phyloP scores from a whole-genome alignment of 495 filamentous ascomycete species.

The Lasiosphaeris hirsuta region DNA sequence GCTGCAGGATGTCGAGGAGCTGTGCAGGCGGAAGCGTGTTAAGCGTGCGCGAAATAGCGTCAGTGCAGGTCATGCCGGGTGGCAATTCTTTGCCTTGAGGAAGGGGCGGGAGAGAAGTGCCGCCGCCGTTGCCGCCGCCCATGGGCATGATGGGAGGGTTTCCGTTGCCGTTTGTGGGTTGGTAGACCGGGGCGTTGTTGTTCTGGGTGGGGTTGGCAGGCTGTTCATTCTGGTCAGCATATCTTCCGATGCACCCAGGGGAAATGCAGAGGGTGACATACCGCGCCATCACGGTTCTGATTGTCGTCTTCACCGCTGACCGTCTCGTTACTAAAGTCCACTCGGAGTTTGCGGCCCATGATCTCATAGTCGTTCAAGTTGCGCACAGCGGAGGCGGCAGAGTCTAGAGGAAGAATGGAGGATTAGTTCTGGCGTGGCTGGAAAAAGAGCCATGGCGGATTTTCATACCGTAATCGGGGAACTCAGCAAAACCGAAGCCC shows the following conservation, averaged over 20 bases:
- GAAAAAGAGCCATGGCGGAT: not conserved
- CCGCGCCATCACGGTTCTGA: conserved; percentile 26
- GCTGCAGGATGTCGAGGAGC: conserved; percentile 87
- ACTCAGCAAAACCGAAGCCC: conserved; percentile 95
- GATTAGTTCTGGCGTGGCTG: not conserved
- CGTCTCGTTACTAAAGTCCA: conserved; percentile 92
- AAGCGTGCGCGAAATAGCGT: conserved; percentile 87
- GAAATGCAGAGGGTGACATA: conserved; percentile 12
- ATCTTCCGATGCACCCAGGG: not conserved
- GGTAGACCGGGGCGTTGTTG: conserved; percentile 11
- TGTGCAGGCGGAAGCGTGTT: conserved; percentile 80
- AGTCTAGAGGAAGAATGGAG: conserved; percentile 50
- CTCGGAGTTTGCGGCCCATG: conserved; percentile 89
- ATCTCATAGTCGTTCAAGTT: conserved; percentile 96
- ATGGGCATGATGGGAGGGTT: conserved; percentile 27
- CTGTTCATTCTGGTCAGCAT: not conserved
- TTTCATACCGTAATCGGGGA: conserved; percentile 63
- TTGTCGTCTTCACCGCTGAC: conserved; percentile 63
- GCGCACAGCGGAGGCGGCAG: conserved; percentile 88
- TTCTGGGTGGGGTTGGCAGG: not conserved
- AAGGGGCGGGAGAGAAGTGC: conserved; percentile 64
- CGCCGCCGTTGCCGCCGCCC: conserved; percentile 15
- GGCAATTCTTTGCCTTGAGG: conserved; percentile 81
- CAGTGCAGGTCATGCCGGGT: conserved; percentile 74
- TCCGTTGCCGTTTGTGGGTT: conserved; percentile 20